Percentiles rank a stretch among this genome's conserved stretches.
Evolutionary conservation across 2,329 filamentous ascomycete species (phyloP).

Genomic region (Beauveria medogensis): DNA sequence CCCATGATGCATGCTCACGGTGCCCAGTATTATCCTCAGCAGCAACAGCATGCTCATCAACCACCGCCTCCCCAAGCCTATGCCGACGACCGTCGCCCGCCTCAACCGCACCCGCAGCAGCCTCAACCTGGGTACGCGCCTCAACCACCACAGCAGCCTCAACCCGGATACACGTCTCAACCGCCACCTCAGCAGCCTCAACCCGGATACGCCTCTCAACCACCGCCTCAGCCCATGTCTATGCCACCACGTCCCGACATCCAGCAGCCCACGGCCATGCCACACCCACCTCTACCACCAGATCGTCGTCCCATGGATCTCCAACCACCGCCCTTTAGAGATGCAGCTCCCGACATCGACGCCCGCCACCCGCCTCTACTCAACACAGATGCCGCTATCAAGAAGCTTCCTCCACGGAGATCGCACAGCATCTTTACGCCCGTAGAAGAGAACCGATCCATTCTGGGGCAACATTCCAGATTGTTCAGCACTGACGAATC

Average conservation of each 20-base stretch:
- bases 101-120: slow-evolving; percentile 12
- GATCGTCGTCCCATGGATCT: slow-evolving; percentile 40
- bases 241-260: slow-evolving; percentile 19
- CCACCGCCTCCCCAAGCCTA: slow-evolving; percentile 22
- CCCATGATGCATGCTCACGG: slow-evolving; percentile 30
- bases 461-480: slow-evolving; percentile 75
- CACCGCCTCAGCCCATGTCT: slow-evolving; percentile 17
- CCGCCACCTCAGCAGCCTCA: slow-evolving; percentile 21
- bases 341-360: slow-evolving; percentile 41
- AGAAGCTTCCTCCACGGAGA: slow-evolving; percentile 65
- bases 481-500: slow-evolving; percentile 52
- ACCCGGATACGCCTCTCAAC: slow-evolving; percentile 17
- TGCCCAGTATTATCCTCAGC: slow-evolving; percentile 25
- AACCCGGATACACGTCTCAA: slow-evolving; percentile 17
- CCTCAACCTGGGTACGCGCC: slow-evolving; percentile 22
- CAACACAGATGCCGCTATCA: slow-evolving; percentile 45
- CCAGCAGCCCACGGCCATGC: slow-evolving; percentile 15
- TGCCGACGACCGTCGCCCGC: slow-evolving; percentile 5
- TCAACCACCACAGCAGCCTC: slow-evolving; percentile 23
- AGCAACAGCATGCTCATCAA: slow-evolving; percentile 18
- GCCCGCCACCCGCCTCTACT: slow-evolving; percentile 37
- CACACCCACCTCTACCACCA: slow-evolving; percentile 15
- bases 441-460: slow-evolving; percentile 85
- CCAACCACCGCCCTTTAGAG: slow-evolving; percentile 43
- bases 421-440: slow-evolving; percentile 94